These are phyloP conservation scores for Parietichytrium sp. DNA, from an alignment of 108 stramenopile genomes.

Conservation along the genomic window DNA sequence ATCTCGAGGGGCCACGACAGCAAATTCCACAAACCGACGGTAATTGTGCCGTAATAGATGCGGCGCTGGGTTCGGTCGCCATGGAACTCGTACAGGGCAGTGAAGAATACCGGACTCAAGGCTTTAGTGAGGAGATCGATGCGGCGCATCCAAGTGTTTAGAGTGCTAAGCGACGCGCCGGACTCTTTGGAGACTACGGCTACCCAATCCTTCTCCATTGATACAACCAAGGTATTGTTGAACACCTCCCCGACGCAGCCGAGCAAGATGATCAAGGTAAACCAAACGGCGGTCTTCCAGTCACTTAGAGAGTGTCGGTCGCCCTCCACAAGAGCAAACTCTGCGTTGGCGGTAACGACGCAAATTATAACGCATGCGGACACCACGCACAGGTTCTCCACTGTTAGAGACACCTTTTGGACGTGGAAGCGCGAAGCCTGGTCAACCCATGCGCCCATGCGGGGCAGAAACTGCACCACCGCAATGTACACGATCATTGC, in stretches of 20 bases:
- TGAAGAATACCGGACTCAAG: background rate
- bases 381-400: constrained; percentile 3
- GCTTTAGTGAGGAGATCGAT: background rate
- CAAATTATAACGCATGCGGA: background rate
- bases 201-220: constrained; percentile 3
- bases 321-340: no score
- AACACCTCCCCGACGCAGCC: constrained; percentile 23
- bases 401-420: background rate
- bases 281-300: background rate
- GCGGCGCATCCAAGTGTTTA: constrained; percentile 10
- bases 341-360: background rate
- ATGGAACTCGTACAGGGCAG: background rate
- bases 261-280: background rate
- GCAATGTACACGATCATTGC: constrained; percentile 12
- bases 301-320: background rate
- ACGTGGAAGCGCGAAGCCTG: background rate
- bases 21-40: background rate
- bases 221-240: background rate
- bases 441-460: constrained; percentile 12
- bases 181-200: background rate
- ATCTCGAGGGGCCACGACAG: constrained; percentile 30
- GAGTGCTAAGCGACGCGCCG: background rate
- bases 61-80: background rate
- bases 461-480: background rate
- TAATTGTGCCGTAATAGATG: background rate